phyloP scores from a whole-genome alignment of 1,284 basidiomycete genomes.

The Flammula alnicola region DNA sequence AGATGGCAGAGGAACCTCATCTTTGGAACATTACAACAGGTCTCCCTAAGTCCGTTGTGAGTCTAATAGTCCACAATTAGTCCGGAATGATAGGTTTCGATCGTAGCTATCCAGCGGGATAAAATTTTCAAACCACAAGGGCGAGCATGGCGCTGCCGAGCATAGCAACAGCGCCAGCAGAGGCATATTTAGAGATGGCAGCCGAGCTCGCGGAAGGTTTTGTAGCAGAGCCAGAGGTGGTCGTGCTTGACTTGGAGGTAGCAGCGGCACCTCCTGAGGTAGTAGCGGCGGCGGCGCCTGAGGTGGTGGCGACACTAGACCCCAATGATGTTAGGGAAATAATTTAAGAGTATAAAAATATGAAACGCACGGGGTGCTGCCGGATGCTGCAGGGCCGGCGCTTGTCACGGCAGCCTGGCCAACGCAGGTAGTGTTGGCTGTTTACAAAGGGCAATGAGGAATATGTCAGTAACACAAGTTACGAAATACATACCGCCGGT shows the following conservation, averaged over 20 bases:
- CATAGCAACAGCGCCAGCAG: slow-evolving; percentile 23
- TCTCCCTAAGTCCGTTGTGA: slow-evolving; percentile 22
- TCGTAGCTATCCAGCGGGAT: not conserved
- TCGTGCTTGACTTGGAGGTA: slow-evolving; percentile 15
- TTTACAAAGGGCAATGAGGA: slow-evolving; percentile 4
- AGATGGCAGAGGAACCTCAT: slow-evolving; percentile 23
- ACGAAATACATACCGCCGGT: slow-evolving; percentile 45
- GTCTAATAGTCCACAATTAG: slow-evolving; percentile 9
- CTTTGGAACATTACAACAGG: slow-evolving; percentile 16
- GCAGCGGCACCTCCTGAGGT: slow-evolving; percentile 22
- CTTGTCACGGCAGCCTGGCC: slow-evolving; percentile 32
- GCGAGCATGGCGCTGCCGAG: slow-evolving; percentile 25
- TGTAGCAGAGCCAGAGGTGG: slow-evolving; percentile 9
- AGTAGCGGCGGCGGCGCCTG: slow-evolving; percentile 23
- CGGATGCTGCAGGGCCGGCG: slow-evolving; percentile 11
- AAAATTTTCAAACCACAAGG: slow-evolving; percentile 18
- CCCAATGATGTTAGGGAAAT: no score
- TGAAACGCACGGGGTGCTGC: not conserved
- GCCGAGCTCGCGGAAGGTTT: slow-evolving; percentile 6
- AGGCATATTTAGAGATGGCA: slow-evolving; percentile 21
- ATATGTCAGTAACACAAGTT: slow-evolving; percentile 9
- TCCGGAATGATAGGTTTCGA: slow-evolving; percentile 5
- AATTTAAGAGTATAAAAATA: not conserved
- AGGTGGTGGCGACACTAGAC: not conserved
- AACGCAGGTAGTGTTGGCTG: slow-evolving; percentile 41